Conservation (phyloP, 1,139 yeast genomes). For the Geotrichum restrictum region DNA sequence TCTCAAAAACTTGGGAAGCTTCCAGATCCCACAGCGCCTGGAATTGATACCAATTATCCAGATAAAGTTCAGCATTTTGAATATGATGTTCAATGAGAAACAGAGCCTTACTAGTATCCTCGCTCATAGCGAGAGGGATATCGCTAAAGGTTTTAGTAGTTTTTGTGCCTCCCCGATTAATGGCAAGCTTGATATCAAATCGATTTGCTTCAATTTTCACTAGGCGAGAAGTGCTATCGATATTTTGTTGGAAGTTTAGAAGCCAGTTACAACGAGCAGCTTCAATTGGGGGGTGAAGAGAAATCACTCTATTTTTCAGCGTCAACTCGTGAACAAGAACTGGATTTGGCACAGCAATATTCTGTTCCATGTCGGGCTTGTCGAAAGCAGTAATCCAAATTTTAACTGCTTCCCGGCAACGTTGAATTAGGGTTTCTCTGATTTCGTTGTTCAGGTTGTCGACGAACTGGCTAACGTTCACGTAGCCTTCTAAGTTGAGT, state of each 20-base stretch:
- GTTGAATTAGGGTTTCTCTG: constrained; percentile 37
- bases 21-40: constrained; percentile 60
- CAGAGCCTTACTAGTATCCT: constrained; percentile 21
- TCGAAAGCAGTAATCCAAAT: constrained; percentile 32
- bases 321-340: constrained; percentile 41
- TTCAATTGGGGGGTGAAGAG: constrained; percentile 45
- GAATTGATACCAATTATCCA: constrained; percentile 52
- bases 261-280: constrained; percentile 37
- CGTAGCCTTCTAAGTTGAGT: constrained; percentile 45
- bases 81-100: constrained; percentile 29
- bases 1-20: constrained; percentile 36
- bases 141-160: constrained; percentile 22
- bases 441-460: constrained; percentile 44
- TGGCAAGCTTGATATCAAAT: constrained; percentile 33
- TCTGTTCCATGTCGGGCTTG: constrained; percentile 22
- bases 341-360: constrained; percentile 22
- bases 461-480: constrained; percentile 43
- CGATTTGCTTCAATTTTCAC: constrained; percentile 28
- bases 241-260: constrained; percentile 33
- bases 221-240: constrained; percentile 23
- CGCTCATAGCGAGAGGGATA: constrained; percentile 24
- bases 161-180: constrained; percentile 6
- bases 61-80: constrained; percentile 39
- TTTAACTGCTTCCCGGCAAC: constrained; percentile 33
- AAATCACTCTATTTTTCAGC: constrained; percentile 46